Percentiles rank a stretch among this genome's conserved stretches.
These are phyloP conservation scores for Amanita brunnescens DNA, from an alignment of 768 basidiomycete genomes.

Conservation along the genomic window DNA sequence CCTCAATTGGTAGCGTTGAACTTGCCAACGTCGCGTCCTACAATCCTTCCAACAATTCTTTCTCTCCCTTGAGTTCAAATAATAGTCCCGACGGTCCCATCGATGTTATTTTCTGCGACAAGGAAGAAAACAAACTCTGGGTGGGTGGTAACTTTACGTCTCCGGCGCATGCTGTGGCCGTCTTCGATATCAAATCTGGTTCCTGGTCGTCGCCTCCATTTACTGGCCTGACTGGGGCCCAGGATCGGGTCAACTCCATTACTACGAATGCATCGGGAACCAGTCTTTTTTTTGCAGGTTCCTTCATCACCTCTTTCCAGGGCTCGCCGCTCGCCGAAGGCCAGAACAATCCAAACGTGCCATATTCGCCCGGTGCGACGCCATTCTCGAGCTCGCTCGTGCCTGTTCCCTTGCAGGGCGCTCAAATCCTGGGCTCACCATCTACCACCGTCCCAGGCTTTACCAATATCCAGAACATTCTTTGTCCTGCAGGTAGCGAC, in stretches of 20 bases:
- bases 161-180: conserved; percentile 57
- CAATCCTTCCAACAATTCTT: conserved; percentile 43
- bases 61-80: conserved; percentile 42
- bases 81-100: conserved; percentile 70
- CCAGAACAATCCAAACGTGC: conserved; percentile 80
- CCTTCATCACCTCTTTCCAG: conserved; percentile 68
- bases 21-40: conserved; percentile 75
- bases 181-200: conserved; percentile 54
- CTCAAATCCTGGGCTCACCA: conserved; percentile 50
- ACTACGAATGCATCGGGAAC: conserved; percentile 58
- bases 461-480: conserved; percentile 54
- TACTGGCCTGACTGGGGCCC: conserved; percentile 66
- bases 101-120: conserved; percentile 72
- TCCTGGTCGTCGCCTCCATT: conserved; percentile 80
- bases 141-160: conserved; percentile 69
- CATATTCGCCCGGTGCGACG: conserved; percentile 72
- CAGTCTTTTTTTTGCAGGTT: conserved; percentile 83
- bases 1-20: conserved; percentile 50
- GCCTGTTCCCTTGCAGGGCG: conserved; percentile 58
- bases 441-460: conserved; percentile 54
- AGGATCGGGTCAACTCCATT: conserved; percentile 67
- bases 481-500: conserved; percentile 82
- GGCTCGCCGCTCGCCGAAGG: conserved; percentile 44
- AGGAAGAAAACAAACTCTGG: conserved; percentile 58
- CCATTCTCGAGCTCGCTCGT: conserved; percentile 88